These are phyloP conservation scores for Nephelium lappaceum DNA, from an alignment of 345 rosid species.

Conservation along the genomic window DNA sequence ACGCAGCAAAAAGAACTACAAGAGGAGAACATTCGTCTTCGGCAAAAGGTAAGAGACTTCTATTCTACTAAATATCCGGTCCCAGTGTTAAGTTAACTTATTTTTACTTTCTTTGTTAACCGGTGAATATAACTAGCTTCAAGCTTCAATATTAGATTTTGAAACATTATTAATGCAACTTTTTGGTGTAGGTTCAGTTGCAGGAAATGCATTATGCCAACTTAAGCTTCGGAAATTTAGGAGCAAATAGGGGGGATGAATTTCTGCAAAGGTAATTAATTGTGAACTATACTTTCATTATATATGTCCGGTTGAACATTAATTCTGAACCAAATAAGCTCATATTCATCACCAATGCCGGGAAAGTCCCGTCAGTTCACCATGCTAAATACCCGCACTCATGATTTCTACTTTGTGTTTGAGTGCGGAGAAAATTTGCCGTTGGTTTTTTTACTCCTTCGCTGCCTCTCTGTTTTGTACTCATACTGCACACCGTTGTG, in stretches of 20 bases:
- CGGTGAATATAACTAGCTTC: no score
- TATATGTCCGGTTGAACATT: not conserved
- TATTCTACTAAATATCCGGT: not conserved
- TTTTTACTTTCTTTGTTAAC: not conserved
- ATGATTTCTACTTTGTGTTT: no score
- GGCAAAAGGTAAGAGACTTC: constrained; percentile 46
- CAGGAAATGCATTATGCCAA: constrained; percentile 29
- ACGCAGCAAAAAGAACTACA: constrained; percentile 47
- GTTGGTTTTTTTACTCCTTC: no score
- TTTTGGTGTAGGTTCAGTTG: constrained; percentile 25
- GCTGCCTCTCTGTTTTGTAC: no score
- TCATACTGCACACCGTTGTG: no score
- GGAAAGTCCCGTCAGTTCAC: no score
- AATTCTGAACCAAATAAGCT: no score
- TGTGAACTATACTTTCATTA: not conserved
- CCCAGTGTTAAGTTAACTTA: not conserved
- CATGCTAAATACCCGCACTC: no score
- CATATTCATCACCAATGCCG: no score
- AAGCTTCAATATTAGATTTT: not conserved
- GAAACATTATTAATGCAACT: not conserved
- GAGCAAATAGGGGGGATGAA: constrained; percentile 5
- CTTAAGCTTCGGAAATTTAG: constrained; percentile 25
- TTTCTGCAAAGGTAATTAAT: constrained; percentile 34
- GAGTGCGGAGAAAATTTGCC: no score
- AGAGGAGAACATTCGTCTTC: constrained; percentile 53